A percentile compares a stretch with the other conserved stretches of the same genome.
Conservation (phyloP, 805 yeast genomes). For the Nakazawaea sp. region DNA sequence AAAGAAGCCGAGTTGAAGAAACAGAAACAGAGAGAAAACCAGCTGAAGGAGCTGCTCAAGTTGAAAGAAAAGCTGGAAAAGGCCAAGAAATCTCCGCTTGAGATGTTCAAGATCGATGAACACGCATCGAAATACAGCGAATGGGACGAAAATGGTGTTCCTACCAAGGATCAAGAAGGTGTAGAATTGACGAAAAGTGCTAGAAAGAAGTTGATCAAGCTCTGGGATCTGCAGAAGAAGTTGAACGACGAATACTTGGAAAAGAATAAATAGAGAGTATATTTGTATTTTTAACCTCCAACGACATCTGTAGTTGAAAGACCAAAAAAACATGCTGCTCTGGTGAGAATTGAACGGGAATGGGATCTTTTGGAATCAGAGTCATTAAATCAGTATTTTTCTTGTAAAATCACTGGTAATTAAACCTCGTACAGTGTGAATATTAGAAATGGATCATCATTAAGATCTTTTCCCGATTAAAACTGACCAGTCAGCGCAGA, state of each 20-base stretch:
- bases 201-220: conserved; percentile 75
- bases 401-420: conserved; percentile 27
- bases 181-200: conserved; percentile 82
- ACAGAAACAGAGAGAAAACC: conserved; percentile 29
- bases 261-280: background rate
- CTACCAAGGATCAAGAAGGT: conserved; percentile 69
- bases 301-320: background rate
- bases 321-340: background rate
- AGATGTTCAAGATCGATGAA: conserved; percentile 59
- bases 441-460: conserved; percentile 32
- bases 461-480: too few relatives aligned
- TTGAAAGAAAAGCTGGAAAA: conserved; percentile 53
- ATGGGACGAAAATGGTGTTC: conserved; percentile 86
- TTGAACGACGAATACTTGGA: conserved; percentile 60
- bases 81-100: conserved; percentile 62
- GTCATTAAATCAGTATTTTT: conserved; percentile 50
- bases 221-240: conserved; percentile 74
- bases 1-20: conserved; percentile 46
- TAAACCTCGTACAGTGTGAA: conserved; percentile 51
- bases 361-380: too few relatives aligned
- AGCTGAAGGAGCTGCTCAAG: conserved; percentile 45
- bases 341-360: background rate
- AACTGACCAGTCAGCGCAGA: background rate
- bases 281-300: background rate
- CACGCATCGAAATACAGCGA: conserved; percentile 38